Evolutionary conservation across 1,284 basidiomycete genomes (phyloP).

Genomic region (Cryptococcus jaspeensis): DNA sequence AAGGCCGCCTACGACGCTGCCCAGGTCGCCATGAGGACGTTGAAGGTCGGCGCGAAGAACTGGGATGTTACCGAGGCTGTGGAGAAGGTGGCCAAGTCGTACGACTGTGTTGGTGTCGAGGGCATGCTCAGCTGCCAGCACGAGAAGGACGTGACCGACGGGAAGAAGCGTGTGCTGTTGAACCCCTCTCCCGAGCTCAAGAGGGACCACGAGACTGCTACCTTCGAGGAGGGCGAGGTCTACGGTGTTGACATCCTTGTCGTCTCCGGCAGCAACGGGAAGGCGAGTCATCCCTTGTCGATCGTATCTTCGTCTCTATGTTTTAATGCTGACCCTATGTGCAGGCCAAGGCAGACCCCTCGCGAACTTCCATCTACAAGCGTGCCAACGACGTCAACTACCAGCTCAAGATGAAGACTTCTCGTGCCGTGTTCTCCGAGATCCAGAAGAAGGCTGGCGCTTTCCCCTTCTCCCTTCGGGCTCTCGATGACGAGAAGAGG

Average conservation of each 20-base stretch:
- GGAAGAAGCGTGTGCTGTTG: conserved; percentile 91
- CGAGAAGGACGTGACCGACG: conserved; percentile 89
- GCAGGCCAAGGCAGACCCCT: conserved; percentile 80
- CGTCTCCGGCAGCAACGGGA: conserved; percentile 83
- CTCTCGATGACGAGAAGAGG: conserved; percentile 91
- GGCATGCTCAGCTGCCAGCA: conserved; percentile 65
- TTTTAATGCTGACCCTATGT: not conserved
- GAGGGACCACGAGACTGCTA: conserved; percentile 76
- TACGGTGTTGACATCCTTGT: conserved; percentile 94
- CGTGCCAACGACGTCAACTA: conserved; percentile 86
- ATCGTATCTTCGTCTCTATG: not conserved
- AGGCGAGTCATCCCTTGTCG: conserved; percentile 56
- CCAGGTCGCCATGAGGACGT: conserved; percentile 80
- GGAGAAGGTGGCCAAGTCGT: conserved; percentile 67
- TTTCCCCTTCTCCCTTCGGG: conserved; percentile 96
- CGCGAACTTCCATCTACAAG: conserved; percentile 91
- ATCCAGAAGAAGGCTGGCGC: conserved; percentile 96
- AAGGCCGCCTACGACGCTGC: conserved; percentile 91
- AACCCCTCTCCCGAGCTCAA: conserved; percentile 82
- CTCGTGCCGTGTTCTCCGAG: conserved; percentile 89
- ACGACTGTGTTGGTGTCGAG: conserved; percentile 85
- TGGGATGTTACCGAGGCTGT: conserved; percentile 91
- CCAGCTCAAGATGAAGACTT: conserved; percentile 97
- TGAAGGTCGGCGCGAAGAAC: conserved; percentile 90
- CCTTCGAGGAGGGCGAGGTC: conserved; percentile 91